These are phyloP conservation scores for Triticum urartu DNA, from an alignment of 176 grass and related monocot species.

Conservation along the genomic window DNA sequence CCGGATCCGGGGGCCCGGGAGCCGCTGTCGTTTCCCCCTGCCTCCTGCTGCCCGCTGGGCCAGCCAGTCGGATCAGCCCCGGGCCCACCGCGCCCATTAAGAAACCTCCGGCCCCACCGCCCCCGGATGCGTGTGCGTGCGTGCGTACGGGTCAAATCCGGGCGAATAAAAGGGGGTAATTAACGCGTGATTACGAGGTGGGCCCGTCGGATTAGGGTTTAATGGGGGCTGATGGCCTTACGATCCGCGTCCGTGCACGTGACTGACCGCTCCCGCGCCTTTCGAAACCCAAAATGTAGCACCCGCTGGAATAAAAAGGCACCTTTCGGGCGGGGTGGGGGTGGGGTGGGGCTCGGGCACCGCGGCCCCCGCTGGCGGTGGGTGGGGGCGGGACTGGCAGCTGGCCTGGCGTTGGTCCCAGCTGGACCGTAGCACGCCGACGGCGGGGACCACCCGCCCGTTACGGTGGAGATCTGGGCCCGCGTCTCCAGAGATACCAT, in stretches of 20 bases:
- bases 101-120: neutral
- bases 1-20: constrained; percentile 52
- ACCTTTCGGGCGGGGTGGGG: neutral
- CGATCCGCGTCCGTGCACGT: constrained; percentile 37
- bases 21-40: constrained; percentile 41
- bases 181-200: constrained; percentile 16
- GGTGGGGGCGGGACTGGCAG: neutral
- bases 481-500: constrained; percentile 1
- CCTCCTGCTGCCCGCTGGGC: constrained; percentile 18
- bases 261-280: constrained; percentile 22
- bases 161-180: constrained; percentile 7
- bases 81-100: neutral
- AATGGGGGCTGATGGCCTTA: neutral
- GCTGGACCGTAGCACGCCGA: constrained; percentile 44
- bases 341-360: too few species aligned
- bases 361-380: neutral
- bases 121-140: neutral
- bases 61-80: neutral
- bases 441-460: constrained; percentile 32
- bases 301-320: neutral
- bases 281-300: neutral
- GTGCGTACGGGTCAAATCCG: neutral
- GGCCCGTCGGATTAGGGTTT: neutral
- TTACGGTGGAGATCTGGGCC: constrained; percentile 23
- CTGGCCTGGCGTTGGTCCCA: constrained; percentile 22